Percentiles rank a stretch among this genome's conserved stretches.
phyloP scores from a whole-genome alignment of 768 basidiomycete genomes.

The Inosperma sp. region DNA sequence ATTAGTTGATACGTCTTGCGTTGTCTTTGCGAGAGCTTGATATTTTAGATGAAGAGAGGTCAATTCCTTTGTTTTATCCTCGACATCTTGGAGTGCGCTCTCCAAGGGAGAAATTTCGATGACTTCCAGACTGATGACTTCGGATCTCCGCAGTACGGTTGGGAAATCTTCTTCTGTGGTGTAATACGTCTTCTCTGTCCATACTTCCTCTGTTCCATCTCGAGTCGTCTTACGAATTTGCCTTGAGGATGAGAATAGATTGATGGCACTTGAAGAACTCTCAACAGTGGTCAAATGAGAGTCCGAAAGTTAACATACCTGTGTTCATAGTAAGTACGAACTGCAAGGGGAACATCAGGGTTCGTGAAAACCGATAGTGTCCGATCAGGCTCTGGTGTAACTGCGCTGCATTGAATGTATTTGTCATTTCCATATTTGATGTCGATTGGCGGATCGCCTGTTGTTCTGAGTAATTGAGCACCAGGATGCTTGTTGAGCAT shows the following conservation, averaged over 20 bases:
- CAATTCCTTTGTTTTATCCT: conserved; percentile 75
- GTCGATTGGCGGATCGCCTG: conserved; percentile 76
- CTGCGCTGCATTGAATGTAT: conserved; percentile 85
- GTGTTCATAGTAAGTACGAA: conserved; percentile 84
- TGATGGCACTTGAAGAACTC: conserved; percentile 57
- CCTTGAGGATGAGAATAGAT: conserved; percentile 73
- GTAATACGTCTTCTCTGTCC: conserved; percentile 86
- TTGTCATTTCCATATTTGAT: conserved; percentile 74
- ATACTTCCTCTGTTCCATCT: conserved; percentile 68
- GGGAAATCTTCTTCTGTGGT: conserved; percentile 89
- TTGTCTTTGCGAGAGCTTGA: conserved; percentile 71
- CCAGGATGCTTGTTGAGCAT: conserved; percentile 89
- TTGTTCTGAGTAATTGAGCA: conserved; percentile 69
- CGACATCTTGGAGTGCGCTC: conserved; percentile 76
- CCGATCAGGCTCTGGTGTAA: conserved; percentile 81
- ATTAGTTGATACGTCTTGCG: conserved; percentile 70
- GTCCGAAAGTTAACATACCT: conserved; percentile 41
- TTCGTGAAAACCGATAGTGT: conserved; percentile 75
- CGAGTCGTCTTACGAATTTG: conserved; percentile 59
- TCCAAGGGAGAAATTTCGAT: conserved; percentile 84
- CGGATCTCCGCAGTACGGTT: conserved; percentile 84
- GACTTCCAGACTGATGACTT: conserved; percentile 66
- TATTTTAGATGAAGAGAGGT: conserved; percentile 64
- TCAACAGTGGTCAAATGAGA: neutral
- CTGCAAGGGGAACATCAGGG: conserved; percentile 73